Conservation (phyloP, 1,139 yeast species). For the Sugiyamaella xylanicola region DNA sequence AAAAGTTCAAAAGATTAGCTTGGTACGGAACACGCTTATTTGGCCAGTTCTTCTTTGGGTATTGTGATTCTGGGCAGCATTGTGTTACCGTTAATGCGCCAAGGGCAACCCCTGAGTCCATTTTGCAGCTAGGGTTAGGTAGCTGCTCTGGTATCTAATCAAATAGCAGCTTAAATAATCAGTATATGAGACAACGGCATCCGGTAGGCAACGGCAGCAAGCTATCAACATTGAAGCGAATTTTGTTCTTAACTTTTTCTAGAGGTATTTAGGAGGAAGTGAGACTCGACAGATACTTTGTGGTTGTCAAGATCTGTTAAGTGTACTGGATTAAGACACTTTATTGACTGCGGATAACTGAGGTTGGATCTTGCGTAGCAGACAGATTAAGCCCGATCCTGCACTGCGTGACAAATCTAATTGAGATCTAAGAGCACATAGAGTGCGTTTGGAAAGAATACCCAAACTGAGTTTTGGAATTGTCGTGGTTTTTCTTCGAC, state of each 20-base stretch:
- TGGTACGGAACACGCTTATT: too few species aligned
- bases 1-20: too few species aligned
- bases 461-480: neutral
- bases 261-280: too few species aligned
- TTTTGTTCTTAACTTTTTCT: neutral
- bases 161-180: neutral
- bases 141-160: neutral
- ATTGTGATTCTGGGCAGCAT: too few species aligned
- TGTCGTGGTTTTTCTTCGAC: too few species aligned
- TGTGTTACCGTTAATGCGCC: too few species aligned
- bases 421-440: neutral
- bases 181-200: neutral
- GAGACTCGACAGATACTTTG: too few species aligned
- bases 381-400: neutral
- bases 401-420: neutral
- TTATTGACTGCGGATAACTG: too few species aligned
- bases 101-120: neutral
- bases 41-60: too few species aligned
- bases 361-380: neutral
- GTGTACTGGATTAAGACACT: too few species aligned
- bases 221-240: neutral
- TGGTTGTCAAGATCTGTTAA: too few species aligned
- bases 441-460: neutral
- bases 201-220: neutral
- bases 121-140: neutral